Evolutionary conservation across 2,329 filamentous ascomycete species (phyloP), one percentile per base, ranked within the genome.

Genomic region (Lasiodiplodia hormozganensis): DNA sequence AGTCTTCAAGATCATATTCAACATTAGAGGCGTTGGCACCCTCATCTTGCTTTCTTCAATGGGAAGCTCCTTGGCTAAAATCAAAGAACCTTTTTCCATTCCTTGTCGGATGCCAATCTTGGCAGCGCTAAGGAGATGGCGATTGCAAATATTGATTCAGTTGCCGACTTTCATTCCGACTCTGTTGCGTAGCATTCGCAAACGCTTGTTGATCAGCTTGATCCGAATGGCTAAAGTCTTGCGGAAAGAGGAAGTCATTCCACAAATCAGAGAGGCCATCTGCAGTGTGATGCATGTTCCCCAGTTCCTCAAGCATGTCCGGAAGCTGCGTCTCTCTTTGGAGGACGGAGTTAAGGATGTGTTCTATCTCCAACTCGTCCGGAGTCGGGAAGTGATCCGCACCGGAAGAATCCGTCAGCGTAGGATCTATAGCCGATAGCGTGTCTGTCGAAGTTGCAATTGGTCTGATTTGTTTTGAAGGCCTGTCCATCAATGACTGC

Each of bases 351-450:
- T 54, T 54, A 10, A 54, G 52, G 18, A 54, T 34, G 8, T 54
- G 52, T n/a, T 54, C 52, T 16, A 54, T 34, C 16, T 54, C 52
- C 52, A 54, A 34, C 52, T 54, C 52, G 52, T 54, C 52, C 6
- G 52, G 23, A 10, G 12, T 18, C 10, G 23, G 52, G 52, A 54
- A 34, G 31, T 18, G 52, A 11, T 34, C 52, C 52, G 52, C 8
- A 4, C 23, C 25, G 11, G 52, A 34, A 18, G 11, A 28, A 4
- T 34, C 25, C 52, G 52, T 54, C 52, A 54, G 52, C 23, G 52
- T n/a, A 28, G 52, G 52, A 18, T 54, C 52, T 11, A 31, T 54
- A 2, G 0, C 8, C n/a, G 49, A 52, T 23, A 52, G 21, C 18
- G 49, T 23, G n/a, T n/a, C 21, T n/a, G 11, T 4, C 25, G 49